These are phyloP conservation scores for Lolium rigidum DNA, from an alignment of 176 grass and related monocot genomes.

Conservation along the genomic window DNA sequence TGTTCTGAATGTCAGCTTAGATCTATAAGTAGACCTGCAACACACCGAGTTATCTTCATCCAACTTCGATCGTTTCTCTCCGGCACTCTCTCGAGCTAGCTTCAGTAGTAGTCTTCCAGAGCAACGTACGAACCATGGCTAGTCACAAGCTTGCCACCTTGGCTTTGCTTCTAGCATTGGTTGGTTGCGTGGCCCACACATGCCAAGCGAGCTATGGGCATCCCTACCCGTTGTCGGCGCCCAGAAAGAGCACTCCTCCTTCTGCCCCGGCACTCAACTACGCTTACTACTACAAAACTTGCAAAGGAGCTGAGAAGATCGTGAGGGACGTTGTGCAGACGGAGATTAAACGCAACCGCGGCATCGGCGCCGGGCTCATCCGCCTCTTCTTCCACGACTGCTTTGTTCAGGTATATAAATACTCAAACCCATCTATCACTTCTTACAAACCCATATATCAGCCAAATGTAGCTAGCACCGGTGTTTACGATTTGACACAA, in stretches of 20 bases:
- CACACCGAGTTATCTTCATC: background rate
- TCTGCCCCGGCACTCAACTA: too few relatives aligned
- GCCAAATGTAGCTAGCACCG: too few relatives aligned
- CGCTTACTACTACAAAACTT: too few relatives aligned
- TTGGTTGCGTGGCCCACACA: background rate
- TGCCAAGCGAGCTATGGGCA: background rate
- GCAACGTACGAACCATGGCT: background rate
- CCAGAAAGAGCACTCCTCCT: too few relatives aligned
- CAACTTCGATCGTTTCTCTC: background rate
- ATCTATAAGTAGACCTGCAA: background rate
- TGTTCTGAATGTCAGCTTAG: background rate
- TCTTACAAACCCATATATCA: too few relatives aligned
- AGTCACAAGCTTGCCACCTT: background rate
- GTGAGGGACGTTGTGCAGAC: background rate
- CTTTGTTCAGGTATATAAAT: slow-evolving; percentile 30
- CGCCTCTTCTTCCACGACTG: slow-evolving; percentile 66
- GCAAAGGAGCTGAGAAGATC: too few relatives aligned
- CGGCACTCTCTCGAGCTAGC: background rate
- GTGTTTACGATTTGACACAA: too few relatives aligned
- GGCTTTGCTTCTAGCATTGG: background rate
- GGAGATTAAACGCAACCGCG: background rate
- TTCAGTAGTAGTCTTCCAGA: too few relatives aligned
- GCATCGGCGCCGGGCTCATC: slow-evolving; percentile 46
- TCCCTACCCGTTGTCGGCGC: background rate
- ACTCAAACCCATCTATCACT: too few relatives aligned